Evolutionary conservation across 495 filamentous ascomycete genomes (phyloP), one percentile per base, ranked within the genome.

Genomic region (Astrothelium macrocarpum): DNA sequence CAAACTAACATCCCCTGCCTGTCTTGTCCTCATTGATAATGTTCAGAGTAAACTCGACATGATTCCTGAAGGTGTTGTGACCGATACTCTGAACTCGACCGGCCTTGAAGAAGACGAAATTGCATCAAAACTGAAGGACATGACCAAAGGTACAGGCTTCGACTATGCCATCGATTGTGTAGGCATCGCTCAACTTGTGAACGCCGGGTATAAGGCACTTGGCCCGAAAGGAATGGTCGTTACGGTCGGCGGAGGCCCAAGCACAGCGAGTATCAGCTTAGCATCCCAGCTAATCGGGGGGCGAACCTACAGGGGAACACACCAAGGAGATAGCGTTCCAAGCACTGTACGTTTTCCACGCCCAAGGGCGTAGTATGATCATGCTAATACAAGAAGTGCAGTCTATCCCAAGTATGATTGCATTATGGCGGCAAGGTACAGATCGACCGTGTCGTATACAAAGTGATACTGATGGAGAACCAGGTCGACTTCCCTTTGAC

Each of bases 251-350:
- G 63, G 59, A 14, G 36, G 20, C 31, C 23, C 63, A 11, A 60
- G 29, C 7, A 63, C 65, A 25, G 45, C 62, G 2, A 20, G 20
- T 25, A 53, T 61, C 34, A 20, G 29, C 2, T 28, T 64, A 16
- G 56, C 60, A 53, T 26, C 46, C n/a, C 64, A 64, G 53, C 45
- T 67, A 26, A 42, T 67, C 18, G 53, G 61, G 4, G 65, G 65
- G 7, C 26, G 60, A 32, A 67, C 62, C 7, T 60, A 59, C 18
- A 23, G 65, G 26, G 65, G 65, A 16, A 67, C 58, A 28, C 65
- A 67, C 34, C 65, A 67, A 29, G 65, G 65, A 18, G 65, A 67
- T 59, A 64, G 61, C 16, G 65, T 64, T 32, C 45, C 62, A 28
- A 36, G 62, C 25, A 53, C 32, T 11, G 64, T 67, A 62, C 16